Conservation (phyloP, 805 yeast genomes). For the Sugiyamaella mastotermitis region DNA sequence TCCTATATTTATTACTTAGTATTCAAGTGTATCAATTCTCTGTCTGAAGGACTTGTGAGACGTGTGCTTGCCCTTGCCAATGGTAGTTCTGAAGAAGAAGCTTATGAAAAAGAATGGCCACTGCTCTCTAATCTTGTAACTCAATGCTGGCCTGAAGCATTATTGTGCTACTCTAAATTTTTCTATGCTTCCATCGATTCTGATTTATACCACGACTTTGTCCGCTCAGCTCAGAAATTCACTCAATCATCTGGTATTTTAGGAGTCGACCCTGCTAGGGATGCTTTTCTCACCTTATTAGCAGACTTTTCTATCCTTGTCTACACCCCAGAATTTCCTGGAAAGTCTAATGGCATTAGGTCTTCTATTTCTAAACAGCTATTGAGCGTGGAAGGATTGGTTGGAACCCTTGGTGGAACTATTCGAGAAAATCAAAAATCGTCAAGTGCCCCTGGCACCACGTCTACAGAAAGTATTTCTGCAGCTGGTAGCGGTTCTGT, state of each 20-base stretch:
- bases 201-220: slow-evolving; percentile 59
- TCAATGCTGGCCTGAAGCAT: slow-evolving; percentile 33
- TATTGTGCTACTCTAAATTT: slow-evolving; percentile 43
- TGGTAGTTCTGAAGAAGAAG: neutral
- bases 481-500: neutral
- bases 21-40: slow-evolving; percentile 43
- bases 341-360: neutral
- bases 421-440: slow-evolving; percentile 6
- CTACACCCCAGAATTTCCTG: slow-evolving; percentile 10
- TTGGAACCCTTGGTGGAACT: slow-evolving; percentile 18
- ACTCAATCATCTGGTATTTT: slow-evolving; percentile 79
- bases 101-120: neutral
- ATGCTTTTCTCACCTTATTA: slow-evolving; percentile 40
- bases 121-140: slow-evolving; percentile 16
- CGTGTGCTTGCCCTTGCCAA: slow-evolving; percentile 19
- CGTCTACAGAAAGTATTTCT: no score
- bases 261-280: slow-evolving; percentile 50
- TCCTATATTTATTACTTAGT: slow-evolving; percentile 59
- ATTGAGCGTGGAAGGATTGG: slow-evolving; percentile 18
- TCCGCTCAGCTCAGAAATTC: slow-evolving; percentile 71
- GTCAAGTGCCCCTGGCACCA: slow-evolving; percentile 4
- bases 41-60: slow-evolving; percentile 65
- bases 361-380: slow-evolving; percentile 9
- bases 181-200: slow-evolving; percentile 64
- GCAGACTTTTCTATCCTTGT: slow-evolving; percentile 22